phyloP scores from a whole-genome alignment of 2,329 filamentous ascomycete genomes.

The Trichoderma sp. region DNA sequence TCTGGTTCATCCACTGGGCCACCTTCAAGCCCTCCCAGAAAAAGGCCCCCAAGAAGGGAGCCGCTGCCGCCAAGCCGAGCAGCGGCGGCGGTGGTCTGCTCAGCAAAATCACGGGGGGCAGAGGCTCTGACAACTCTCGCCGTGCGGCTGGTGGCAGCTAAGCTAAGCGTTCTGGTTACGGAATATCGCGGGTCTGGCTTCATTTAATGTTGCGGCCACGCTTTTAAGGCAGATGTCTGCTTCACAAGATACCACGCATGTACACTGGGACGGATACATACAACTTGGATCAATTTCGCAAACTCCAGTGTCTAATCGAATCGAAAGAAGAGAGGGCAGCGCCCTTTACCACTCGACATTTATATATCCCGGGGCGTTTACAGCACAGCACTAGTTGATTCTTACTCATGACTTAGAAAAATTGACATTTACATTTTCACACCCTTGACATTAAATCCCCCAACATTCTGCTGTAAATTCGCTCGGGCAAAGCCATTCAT shows the following conservation, averaged over 20 bases:
- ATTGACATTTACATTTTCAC: not conserved
- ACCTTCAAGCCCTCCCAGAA: conserved; percentile 61
- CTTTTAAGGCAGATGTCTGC: not conserved
- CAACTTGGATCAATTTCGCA: not conserved
- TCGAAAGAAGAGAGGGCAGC: not conserved
- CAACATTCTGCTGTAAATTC: not conserved
- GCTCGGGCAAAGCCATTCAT: conserved; percentile 24
- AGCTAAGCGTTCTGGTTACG: no score
- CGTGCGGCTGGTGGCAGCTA: conserved; percentile 5
- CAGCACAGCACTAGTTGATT: conserved; percentile 2
- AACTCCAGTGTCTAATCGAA: not conserved
- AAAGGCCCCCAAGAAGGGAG: conserved; percentile 41
- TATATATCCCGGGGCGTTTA: not conserved
- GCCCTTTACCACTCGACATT: not conserved
- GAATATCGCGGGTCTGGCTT: not conserved
- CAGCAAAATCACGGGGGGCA: not conserved
- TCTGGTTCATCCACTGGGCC: conserved; percentile 60
- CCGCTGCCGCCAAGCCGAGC: not conserved
- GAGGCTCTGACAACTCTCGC: not conserved
- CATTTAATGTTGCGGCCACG: no score
- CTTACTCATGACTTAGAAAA: not conserved
- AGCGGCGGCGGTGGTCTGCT: not conserved
- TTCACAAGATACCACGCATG: not conserved
- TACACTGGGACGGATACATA: not conserved
- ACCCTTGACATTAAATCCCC: not conserved